Base-by-base conservation (phyloP, 2,329 filamentous ascomycete genomes). In the Ceratocystis papillata region DNA sequence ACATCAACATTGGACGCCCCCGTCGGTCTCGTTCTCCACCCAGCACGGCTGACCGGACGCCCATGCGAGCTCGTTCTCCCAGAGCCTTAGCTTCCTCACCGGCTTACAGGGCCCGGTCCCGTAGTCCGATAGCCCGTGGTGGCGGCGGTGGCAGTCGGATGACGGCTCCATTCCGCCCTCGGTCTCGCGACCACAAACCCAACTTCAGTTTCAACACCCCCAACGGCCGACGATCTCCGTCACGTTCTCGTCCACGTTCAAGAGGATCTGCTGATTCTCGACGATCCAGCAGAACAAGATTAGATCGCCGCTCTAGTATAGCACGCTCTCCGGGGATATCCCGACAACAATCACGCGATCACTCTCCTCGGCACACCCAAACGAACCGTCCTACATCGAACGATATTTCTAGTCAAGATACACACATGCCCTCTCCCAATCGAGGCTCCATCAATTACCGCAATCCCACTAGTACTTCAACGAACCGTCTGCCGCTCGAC, bases 21-120 rank as follows among this genome's bases (percentile, higher is more conserved):
- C 77, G 80, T 69, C 77, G 82, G 70, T 84, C 82, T 28, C 77
- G 82, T 61, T 84, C 82, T 44, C 81, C 82, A 1, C 78, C 77
- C 67, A 76, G 76, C 48, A 46, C 62, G 5, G n/a, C 53, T 30
- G 59, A 63, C 25, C 59, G 63, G 15, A 64, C 59, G 10, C 59
- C 66, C 17, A 61, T 65, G 41, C 63, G 66, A 1, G 57, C 61
- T 7, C 59, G 66, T 2, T 67, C 66, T 2, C 63, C 63, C 0
- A 45, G 63, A 5, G 45, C 28, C 15, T 59, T 50, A 3, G 41
- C 61, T 5, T 50, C 55, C 25, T 67, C 66, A 2, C 66, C 66
- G 10, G 46, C 25, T 5, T 65, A 63, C 33, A 64, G 66, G 20
- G 33, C 44, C n/a, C 63, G 66, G 8, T 63, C 63, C 25, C 66